Evolutionary conservation across 352 stramenopile species (phyloP).

Genomic region (Phytophthora kernoviae): DNA sequence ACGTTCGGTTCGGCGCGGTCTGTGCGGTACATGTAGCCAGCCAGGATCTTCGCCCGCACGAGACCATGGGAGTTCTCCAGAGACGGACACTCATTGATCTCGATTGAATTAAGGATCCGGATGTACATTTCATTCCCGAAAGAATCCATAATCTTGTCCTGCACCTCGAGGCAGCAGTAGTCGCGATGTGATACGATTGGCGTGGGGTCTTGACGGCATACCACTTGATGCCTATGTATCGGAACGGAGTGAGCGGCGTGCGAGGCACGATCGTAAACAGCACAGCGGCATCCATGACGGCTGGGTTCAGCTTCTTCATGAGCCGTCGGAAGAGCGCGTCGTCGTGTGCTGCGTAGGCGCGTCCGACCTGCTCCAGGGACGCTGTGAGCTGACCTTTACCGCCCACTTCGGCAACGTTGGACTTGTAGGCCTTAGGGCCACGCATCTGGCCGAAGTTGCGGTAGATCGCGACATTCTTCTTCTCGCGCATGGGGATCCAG

Average conservation of each 20-base stretch:
- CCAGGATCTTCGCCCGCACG: conserved; percentile 82
- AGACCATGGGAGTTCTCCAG: conserved; percentile 87
- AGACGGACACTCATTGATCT: conserved; percentile 80
- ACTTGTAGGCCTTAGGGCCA: conserved; percentile 65
- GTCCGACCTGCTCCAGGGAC: conserved; percentile 75
- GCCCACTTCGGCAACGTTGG: conserved; percentile 79
- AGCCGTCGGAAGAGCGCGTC: conserved; percentile 76
- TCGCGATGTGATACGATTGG: conserved; percentile 83
- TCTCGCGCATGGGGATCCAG: conserved; percentile 86
- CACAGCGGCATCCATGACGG: conserved; percentile 79
- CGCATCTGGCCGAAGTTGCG: conserved; percentile 76
- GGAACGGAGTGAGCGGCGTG: conserved; percentile 67
- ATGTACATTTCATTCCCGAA: conserved; percentile 89
- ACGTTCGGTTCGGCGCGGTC: conserved; percentile 73
- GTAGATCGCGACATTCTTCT: conserved; percentile 82
- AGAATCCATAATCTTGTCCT: conserved; percentile 85
- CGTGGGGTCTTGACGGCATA: conserved; percentile 83
- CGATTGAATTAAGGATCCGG: conserved; percentile 81
- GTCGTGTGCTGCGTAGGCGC: conserved; percentile 80
- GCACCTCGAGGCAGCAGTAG: conserved; percentile 86
- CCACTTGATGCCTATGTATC: conserved; percentile 91
- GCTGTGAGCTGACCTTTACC: conserved; percentile 70
- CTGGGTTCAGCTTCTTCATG: conserved; percentile 82
- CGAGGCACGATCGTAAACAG: conserved; percentile 80
- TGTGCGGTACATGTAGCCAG: conserved; percentile 78